These are phyloP conservation scores for Sonneratia alba DNA, from an alignment of 345 rosid genomes.

Conservation along the genomic window DNA sequence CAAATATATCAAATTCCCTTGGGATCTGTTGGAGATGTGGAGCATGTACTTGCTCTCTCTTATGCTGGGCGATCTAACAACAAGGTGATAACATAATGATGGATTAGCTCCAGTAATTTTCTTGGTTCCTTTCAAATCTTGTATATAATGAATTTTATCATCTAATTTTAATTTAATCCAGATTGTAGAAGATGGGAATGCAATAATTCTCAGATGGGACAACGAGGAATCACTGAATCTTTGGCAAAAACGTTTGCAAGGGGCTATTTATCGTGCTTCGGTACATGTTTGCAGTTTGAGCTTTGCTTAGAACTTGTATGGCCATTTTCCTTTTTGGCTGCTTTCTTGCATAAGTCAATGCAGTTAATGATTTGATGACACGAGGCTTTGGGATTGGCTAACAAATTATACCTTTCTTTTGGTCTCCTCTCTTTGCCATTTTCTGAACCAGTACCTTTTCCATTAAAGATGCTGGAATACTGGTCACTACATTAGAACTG, in stretches of 20 bases:
- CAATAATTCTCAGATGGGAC: conserved; percentile 61
- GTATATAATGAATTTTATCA: background rate
- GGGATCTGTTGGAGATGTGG: conserved; percentile 58
- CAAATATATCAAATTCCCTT: conserved; percentile 61
- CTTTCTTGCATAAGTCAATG: background rate
- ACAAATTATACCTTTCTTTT: background rate
- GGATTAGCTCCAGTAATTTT: background rate
- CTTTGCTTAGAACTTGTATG: background rate
- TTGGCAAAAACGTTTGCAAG: conserved; percentile 87
- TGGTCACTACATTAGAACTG: background rate
- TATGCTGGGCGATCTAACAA: conserved; percentile 44
- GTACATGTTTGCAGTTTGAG: conserved; percentile 26
- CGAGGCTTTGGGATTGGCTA: background rate
- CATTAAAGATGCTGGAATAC: background rate
- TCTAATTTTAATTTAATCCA: conserved; percentile 17
- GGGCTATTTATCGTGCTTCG: conserved; percentile 82
- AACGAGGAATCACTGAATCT: conserved; percentile 54
- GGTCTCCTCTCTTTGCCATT: background rate
- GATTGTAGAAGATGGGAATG: conserved; percentile 82
- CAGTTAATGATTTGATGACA: background rate
- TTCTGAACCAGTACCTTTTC: background rate
- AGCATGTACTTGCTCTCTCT: conserved; percentile 68
- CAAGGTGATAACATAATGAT: conserved; percentile 33
- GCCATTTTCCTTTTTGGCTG: background rate
- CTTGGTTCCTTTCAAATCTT: background rate